A percentile compares a stretch with the other conserved stretches of the same genome.
Evolutionary conservation across 345 rosid genomes (phyloP).

Genomic region (Aquilaria yunnanensis): DNA sequence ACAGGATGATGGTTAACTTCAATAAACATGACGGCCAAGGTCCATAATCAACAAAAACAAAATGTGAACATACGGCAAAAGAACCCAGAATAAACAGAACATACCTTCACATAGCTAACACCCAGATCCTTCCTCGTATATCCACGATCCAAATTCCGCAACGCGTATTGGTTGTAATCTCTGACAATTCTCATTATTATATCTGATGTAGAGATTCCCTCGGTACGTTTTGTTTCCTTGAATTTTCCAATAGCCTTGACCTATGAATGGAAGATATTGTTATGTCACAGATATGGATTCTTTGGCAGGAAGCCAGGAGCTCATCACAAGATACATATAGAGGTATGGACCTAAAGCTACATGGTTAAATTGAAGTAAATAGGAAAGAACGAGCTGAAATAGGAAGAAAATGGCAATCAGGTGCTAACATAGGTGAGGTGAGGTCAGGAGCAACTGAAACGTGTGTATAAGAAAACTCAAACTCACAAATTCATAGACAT

Average conservation of each 20-base stretch:
- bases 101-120: constrained; percentile 66
- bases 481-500: constrained; percentile 75
- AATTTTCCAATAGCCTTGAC: constrained; percentile 53
- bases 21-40: not conserved
- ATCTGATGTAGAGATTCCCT: constrained; percentile 72
- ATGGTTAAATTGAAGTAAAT: no score
- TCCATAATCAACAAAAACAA: not conserved
- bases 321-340: no score
- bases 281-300: no score
- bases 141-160: constrained; percentile 67
- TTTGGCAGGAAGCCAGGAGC: no score
- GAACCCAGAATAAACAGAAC: not conserved
- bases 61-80: not conserved
- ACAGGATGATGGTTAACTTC: not conserved
- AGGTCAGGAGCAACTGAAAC: not conserved
- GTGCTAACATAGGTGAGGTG: not conserved
- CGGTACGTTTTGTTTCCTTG: constrained; percentile 62
- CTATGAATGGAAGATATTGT: constrained; percentile 12
- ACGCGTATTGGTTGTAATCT: constrained; percentile 66
- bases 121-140: constrained; percentile 65
- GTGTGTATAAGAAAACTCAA: not conserved
- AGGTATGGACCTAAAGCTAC: no score
- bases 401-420: not conserved
- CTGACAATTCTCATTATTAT: constrained; percentile 66
- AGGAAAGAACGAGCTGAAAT: no score